Evolutionary conservation across 352 stramenopile genomes (phyloP).

Genomic region (Pythium phragmitis): DNA sequence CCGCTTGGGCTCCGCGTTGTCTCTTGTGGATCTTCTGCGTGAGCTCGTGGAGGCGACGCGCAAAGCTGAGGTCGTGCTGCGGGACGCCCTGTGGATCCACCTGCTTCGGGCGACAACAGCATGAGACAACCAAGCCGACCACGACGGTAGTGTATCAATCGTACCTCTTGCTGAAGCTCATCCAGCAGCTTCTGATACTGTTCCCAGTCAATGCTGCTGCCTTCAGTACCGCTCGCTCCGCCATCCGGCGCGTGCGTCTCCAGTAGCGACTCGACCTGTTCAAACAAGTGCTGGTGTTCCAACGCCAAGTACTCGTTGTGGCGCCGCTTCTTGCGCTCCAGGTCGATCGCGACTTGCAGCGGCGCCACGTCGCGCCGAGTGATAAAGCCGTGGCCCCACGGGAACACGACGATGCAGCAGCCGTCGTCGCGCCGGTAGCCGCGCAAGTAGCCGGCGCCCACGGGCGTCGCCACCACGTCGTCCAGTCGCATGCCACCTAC

Average conservation of each 20-base stretch:
- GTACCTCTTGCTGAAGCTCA: slow-evolving; percentile 48
- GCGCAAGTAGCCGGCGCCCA: slow-evolving; percentile 60
- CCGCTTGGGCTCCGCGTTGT: slow-evolving; percentile 13
- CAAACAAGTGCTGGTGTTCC: slow-evolving; percentile 69
- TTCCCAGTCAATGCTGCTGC: slow-evolving; percentile 21
- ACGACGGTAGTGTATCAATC: not conserved
- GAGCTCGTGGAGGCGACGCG: slow-evolving; percentile 58
- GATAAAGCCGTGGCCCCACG: slow-evolving; percentile 75
- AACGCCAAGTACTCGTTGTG: slow-evolving; percentile 40
- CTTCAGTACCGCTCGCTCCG: not conserved
- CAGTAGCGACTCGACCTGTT: slow-evolving; percentile 61
- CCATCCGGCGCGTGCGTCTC: slow-evolving; percentile 38
- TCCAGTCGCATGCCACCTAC: slow-evolving; percentile 41
- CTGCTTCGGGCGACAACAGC: slow-evolving; percentile 31
- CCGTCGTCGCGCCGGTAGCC: slow-evolving; percentile 50
- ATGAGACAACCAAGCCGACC: not conserved
- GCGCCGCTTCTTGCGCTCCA: slow-evolving; percentile 25
- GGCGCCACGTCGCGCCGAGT: slow-evolving; percentile 52
- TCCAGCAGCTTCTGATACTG: slow-evolving; percentile 52
- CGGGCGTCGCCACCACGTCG: slow-evolving; percentile 63
- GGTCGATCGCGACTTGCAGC: slow-evolving; percentile 24
- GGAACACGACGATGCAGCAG: slow-evolving; percentile 71
- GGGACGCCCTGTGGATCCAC: slow-evolving; percentile 40
- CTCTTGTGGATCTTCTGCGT: slow-evolving; percentile 39
- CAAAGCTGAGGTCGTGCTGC: slow-evolving; percentile 52